Base-by-base conservation (phyloP, 148 eudicot genomes). In the Talinum fruticosum region DNA sequence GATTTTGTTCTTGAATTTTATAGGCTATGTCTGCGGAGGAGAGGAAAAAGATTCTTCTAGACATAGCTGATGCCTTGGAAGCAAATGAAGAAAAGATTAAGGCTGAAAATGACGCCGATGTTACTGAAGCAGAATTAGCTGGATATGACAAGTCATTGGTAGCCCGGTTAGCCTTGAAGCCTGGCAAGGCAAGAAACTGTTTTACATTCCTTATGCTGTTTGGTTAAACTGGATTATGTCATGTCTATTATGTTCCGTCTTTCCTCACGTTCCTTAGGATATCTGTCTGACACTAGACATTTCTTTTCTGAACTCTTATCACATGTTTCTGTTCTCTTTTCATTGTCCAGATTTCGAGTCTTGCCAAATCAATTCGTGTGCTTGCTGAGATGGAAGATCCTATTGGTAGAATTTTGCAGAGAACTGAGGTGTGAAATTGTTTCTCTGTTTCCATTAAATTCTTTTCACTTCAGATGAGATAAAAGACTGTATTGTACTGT, bases 301-400 rank as follows among this genome's bases (percentile, higher is more conserved):
- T 35, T 36, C 21, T 82, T 37, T 30, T 38, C 74, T 80, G 76
- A 69, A n/a, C 36, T 19, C n/a, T n/a, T n/a, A n/a, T n/a, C 28
- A 36, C 45, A 7, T 29, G 68, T 36, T 69, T 35, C 18, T 66
- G 69, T 44, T 57, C 26, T 35, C 37, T 16, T 66, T 64, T 28
- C 59, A 41, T 15, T 83, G 32, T 75, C 41, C 73, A 93, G 98
- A 80, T 93, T 62, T 78, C 90, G 62, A 84, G 86, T 84, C 95
- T 96, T 54, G 97, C 99, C 44, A 93, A 93, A 75, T 82, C 99
- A 38, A 85, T 96, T 79, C 93, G 99, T 41, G 88, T 86, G 78
- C 90, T 96, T 84, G 99, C 99, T 73, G 90, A 87, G 33, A 93
- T 96, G 97, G 97, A 96, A 78, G 99, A 96, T 53, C 99, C 99